These are phyloP conservation scores for Lonicera japonica DNA, from an alignment of 129 eudicot species.

Conservation along the genomic window DNA sequence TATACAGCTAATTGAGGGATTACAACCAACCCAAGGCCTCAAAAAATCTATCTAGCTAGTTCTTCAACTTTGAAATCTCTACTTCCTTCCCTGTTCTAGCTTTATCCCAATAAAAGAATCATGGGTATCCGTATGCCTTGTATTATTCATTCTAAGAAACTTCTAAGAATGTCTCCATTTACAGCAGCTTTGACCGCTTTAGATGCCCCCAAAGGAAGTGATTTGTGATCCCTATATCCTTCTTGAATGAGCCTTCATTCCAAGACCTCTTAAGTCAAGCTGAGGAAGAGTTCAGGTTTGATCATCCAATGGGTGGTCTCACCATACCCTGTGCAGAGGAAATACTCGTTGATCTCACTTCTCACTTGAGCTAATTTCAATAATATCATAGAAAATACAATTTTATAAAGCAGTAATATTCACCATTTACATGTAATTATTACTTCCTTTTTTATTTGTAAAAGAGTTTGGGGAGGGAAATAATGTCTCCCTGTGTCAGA, in stretches of 20 bases:
- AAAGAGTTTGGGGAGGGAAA: background rate
- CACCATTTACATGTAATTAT: background rate
- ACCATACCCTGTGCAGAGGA: slow-evolving; percentile 39
- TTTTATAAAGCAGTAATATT: background rate
- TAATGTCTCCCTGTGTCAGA: background rate
- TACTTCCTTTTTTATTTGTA: background rate
- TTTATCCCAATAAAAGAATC: background rate
- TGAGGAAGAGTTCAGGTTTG: slow-evolving; percentile 37
- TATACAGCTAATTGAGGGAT: background rate
- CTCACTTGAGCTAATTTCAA: background rate
- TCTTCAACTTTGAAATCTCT: background rate
- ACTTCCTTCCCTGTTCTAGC: background rate
- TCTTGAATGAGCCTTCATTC: slow-evolving; percentile 31
- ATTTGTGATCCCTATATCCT: slow-evolving; percentile 29
- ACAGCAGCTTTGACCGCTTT: background rate
- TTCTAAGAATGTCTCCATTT: slow-evolving; percentile 1
- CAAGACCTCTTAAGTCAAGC: slow-evolving; percentile 30
- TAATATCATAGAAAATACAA: background rate
- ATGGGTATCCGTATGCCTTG: slow-evolving; percentile 19
- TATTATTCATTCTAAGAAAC: slow-evolving; percentile 2
- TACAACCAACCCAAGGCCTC: background rate
- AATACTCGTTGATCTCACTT: slow-evolving; percentile 20
- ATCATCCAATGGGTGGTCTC: slow-evolving; percentile 37
- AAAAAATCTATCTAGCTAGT: background rate
- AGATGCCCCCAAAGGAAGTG: slow-evolving; percentile 35